These are phyloP conservation scores for Aspergillus campestris DNA, from an alignment of 495 filamentous ascomycete genomes.

Conservation along the genomic window DNA sequence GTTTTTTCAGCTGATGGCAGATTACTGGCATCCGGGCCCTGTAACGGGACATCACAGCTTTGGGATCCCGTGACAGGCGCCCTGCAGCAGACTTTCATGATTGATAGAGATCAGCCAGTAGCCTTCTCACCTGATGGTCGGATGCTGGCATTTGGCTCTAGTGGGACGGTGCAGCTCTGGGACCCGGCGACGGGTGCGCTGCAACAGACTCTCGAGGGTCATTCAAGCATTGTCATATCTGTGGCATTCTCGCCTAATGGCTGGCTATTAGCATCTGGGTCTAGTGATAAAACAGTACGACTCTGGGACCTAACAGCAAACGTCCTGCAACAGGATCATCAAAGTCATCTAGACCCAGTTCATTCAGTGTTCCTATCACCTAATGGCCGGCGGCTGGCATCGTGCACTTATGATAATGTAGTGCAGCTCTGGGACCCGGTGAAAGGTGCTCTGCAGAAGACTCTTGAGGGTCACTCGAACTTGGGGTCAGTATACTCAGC, in stretches of 20 bases:
- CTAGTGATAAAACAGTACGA: constrained; percentile 7
- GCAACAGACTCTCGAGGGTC: constrained; percentile 12
- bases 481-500: constrained; percentile 10
- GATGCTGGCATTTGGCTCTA: constrained; percentile 21
- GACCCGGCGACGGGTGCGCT: constrained; percentile 14
- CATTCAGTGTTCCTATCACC: neutral
- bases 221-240: constrained; percentile 8
- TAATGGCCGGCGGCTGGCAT: neutral
- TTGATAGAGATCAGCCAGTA: neutral
- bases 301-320: constrained; percentile 13
- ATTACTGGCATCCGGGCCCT: constrained; percentile 11
- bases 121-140: constrained; percentile 6
- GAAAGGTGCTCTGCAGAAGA: constrained; percentile 1
- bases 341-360: neutral
- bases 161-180: constrained; percentile 27
- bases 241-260: constrained; percentile 30
- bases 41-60: constrained; percentile 13
- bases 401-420: neutral
- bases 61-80: constrained; percentile 14
- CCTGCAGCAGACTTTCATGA: neutral
- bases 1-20: constrained; percentile 1
- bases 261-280: constrained; percentile 19
- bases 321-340: neutral
- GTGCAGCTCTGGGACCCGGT: constrained; percentile 4
- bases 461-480: constrained; percentile 12